Evolutionary conservation across 805 yeast genomes (phyloP).

Genomic region (Wickerhamomyces xylosicus): DNA sequence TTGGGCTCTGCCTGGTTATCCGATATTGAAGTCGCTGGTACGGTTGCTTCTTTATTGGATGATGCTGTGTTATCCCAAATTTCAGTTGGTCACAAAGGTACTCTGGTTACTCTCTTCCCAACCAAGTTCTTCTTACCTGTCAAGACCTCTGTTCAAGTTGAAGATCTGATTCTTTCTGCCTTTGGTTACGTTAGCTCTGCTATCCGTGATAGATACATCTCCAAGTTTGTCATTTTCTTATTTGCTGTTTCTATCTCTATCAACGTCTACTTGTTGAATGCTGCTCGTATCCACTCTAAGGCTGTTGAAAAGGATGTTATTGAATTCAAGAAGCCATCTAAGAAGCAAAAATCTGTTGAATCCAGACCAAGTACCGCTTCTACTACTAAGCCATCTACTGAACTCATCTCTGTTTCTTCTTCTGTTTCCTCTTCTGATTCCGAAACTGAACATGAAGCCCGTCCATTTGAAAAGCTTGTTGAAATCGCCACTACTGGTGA

Average conservation of each 20-base stretch:
- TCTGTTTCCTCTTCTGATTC: constrained; percentile 22
- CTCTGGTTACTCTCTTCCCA: constrained; percentile 49
- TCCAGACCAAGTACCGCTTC: constrained; percentile 19
- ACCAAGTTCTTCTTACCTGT: constrained; percentile 48
- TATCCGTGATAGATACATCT: constrained; percentile 69
- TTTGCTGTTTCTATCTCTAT: constrained; percentile 69
- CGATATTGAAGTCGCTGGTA: constrained; percentile 26
- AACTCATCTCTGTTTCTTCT: constrained; percentile 13
- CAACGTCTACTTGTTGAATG: constrained; percentile 79
- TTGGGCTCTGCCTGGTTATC: constrained; percentile 65
- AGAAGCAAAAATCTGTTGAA: constrained; percentile 20
- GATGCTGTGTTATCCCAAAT: constrained; percentile 15
- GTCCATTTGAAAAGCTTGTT: constrained; percentile 56
- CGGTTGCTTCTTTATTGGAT: constrained; percentile 14
- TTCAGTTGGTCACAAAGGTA: constrained; percentile 33
- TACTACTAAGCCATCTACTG: constrained; percentile 4
- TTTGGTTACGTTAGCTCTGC: constrained; percentile 52
- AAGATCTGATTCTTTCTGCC: constrained; percentile 44
- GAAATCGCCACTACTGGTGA: constrained; percentile 61
- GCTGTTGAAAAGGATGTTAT: constrained; percentile 17
- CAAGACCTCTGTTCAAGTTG: constrained; percentile 44
- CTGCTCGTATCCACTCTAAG: constrained; percentile 57
- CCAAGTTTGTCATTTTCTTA: constrained; percentile 65
- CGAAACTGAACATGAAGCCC: constrained; percentile 26
- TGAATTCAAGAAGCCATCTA: constrained; percentile 21